These are phyloP conservation scores for Pyricularia sp. DNA, from an alignment of 2,329 filamentous ascomycete species.

Conservation along the genomic window DNA sequence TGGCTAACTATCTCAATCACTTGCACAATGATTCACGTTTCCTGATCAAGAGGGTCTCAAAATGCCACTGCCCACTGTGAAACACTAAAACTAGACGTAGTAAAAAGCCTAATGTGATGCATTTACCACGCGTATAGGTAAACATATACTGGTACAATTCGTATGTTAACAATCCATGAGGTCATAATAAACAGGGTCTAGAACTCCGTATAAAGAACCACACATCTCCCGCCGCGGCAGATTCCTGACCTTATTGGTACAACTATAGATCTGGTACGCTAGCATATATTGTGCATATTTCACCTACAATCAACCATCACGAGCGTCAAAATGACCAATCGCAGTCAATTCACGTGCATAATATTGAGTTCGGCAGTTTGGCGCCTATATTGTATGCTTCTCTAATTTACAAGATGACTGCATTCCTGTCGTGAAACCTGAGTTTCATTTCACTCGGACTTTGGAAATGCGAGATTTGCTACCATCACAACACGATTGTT, in stretches of 20 bases:
- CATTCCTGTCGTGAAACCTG: not conserved
- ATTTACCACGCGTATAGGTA: not conserved
- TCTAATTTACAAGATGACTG: not conserved
- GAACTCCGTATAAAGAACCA: not conserved
- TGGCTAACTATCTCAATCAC: too few species aligned
- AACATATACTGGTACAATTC: not conserved
- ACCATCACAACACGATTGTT: not conserved
- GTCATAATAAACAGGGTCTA: not conserved
- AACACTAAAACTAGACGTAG: too few species aligned
- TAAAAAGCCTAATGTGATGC: not conserved
- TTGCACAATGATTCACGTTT: too few species aligned
- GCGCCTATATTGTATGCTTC: not conserved
- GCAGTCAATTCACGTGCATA: not conserved
- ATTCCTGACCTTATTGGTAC: not conserved
- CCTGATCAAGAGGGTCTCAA: too few species aligned
- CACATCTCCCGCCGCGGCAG: not conserved
- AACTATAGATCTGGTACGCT: not conserved
- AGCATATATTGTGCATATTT: not conserved
- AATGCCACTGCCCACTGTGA: too few species aligned
- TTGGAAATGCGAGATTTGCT: not conserved
- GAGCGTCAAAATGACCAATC: not conserved
- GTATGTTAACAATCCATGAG: not conserved
- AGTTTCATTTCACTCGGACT: not conserved
- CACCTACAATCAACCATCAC: not conserved
- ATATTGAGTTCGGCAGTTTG: not conserved